Evolutionary conservation across 441 rosid species (phyloP), one percentile per base, ranked within the genome.

Genomic region (Bruguiera hainesii): DNA sequence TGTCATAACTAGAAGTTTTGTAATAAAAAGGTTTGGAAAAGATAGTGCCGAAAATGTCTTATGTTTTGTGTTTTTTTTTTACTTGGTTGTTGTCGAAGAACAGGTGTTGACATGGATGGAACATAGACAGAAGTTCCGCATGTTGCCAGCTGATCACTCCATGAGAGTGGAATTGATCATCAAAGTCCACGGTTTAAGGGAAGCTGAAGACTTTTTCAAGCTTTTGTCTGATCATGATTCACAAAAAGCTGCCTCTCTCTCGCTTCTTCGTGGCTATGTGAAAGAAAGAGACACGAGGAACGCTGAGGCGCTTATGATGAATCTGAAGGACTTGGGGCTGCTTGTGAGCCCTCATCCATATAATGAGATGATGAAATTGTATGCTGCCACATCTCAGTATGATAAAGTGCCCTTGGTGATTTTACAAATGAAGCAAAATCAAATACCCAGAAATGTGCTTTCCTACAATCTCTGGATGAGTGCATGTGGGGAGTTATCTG

Each of bases 381-480:
- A 89, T 63, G 68, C 76, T 67, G 67, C 83, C 1, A 76, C 71
- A 15, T 69, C 71, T 31, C 76, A 79, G 28, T 77, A 30, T 50
- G 77, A 81, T 68, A 82, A 85, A 79, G 86, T 85, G 5, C 77
- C 61, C 18, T 55, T 75, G 71, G 86, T 85, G 68, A 76, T 89
- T 33, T 53, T 28, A 33, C 59, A 80, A 75, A 87, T 84, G 96
- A 84, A 80, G 67, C 69, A 21, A 56, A 87, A 87, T 73, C 78
- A 78, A 63, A 81, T 85, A 70, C 79, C 83, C 4, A 76, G 79
- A 69, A 82, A 76, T 76, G 73, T 74, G 61, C 81, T 87, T 31
- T 87, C 92, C 0, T 87, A 87, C 67, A 89, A 85, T 75, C 85
- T 89, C 26, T 87, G 90, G 96, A 85, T 89, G 84, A 80, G 73